Percentiles rank a stretch among this genome's conserved stretches.
Conservation (phyloP, 23 red algal genomes). For the Chondrus crispus region DNA sequence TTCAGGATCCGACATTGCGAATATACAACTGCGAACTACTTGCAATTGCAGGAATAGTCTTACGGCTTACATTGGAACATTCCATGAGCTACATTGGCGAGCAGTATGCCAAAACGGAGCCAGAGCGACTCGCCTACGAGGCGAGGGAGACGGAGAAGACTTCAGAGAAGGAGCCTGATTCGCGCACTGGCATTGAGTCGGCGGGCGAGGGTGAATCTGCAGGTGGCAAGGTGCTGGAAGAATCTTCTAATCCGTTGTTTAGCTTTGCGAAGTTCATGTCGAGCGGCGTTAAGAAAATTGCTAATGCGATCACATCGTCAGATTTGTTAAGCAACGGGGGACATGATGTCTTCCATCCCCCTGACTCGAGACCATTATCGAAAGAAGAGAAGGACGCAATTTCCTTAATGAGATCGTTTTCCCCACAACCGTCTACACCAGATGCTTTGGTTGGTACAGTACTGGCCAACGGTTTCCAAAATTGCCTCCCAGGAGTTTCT, state of each 20-base stretch:
- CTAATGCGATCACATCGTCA: slow-evolving; percentile 18
- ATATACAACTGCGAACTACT: slow-evolving; percentile 63
- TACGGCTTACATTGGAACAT: slow-evolving; percentile 57
- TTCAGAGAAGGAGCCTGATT: not conserved
- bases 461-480: slow-evolving; percentile 36
- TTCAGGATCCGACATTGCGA: slow-evolving; percentile 52
- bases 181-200: not conserved
- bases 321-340: not conserved
- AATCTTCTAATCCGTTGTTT: slow-evolving; percentile 1
- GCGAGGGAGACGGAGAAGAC: not conserved
- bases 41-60: slow-evolving; percentile 24
- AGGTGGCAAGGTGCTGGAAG: not conserved
- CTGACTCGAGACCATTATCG: slow-evolving; percentile 29
- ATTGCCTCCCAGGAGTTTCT: slow-evolving; percentile 22
- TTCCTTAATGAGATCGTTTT: slow-evolving; percentile 48
- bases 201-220: not conserved
- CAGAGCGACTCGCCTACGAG: not conserved
- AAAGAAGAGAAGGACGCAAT: slow-evolving; percentile 51
- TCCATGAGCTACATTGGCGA: slow-evolving; percentile 46
- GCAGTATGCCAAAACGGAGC: not conserved
- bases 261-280: slow-evolving; percentile 46
- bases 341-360: slow-evolving; percentile 41
- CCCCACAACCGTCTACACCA: slow-evolving; percentile 29
- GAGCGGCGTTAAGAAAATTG: slow-evolving; percentile 34
- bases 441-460: slow-evolving; percentile 34